These are phyloP conservation scores for Taiwanofungus camphoratus DNA, from an alignment of 1,284 basidiomycete species.

Conservation along the genomic window DNA sequence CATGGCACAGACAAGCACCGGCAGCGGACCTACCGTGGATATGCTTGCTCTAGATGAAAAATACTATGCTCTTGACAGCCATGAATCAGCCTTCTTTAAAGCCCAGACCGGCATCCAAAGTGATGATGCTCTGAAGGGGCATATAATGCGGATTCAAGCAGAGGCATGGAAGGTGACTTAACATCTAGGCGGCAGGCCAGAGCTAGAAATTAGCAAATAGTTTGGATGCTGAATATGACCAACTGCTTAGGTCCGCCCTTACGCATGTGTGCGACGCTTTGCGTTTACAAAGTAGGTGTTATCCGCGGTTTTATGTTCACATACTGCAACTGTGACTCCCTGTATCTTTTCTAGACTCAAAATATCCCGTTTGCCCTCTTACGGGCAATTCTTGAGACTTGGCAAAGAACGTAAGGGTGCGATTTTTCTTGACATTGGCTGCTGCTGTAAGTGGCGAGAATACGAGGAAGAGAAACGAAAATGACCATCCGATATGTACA, in stretches of 20 bases:
- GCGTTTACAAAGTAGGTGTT: too few species aligned
- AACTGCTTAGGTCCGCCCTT: too few species aligned
- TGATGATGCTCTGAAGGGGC: conserved; percentile 32
- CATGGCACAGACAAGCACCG: too few species aligned
- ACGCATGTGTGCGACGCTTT: too few species aligned
- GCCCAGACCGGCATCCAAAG: conserved; percentile 31
- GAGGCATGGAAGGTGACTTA: conserved; percentile 23
- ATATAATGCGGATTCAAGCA: conserved; percentile 34
- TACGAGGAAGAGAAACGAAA: neutral
- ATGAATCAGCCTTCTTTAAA: conserved; percentile 28
- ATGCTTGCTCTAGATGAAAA: neutral
- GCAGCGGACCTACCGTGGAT: too few species aligned
- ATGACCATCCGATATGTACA: conserved; percentile 11
- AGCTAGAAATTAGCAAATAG: too few species aligned
- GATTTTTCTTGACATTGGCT: conserved; percentile 43
- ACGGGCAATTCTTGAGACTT: conserved; percentile 36
- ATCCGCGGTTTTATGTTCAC: too few species aligned
- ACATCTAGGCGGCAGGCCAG: too few species aligned
- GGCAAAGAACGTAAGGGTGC: conserved; percentile 33
- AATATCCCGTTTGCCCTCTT: conserved; percentile 32
- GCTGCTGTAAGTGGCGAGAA: conserved; percentile 39
- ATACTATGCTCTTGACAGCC: neutral
- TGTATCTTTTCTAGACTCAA: conserved; percentile 35
- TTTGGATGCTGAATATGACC: too few species aligned
- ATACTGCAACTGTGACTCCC: too few species aligned